Evolutionary conservation across 139 green algal genomes (phyloP).

Genomic region (Micractinium conductrix): DNA sequence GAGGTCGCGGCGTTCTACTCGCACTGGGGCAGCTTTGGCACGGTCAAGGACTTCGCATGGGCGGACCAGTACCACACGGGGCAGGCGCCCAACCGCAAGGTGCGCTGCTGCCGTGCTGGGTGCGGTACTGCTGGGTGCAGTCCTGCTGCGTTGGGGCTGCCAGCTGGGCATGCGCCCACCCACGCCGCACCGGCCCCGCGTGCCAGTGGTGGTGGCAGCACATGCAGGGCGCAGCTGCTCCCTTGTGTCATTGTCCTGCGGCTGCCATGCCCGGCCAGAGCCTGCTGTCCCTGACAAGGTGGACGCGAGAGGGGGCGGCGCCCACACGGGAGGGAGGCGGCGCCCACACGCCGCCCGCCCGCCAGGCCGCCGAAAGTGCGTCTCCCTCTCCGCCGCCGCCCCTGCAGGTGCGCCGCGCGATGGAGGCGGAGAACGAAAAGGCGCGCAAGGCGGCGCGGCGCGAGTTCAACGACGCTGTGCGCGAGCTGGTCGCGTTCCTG

Average conservation of each 20-base stretch:
- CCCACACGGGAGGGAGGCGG: no score
- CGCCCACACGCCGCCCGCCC: no score
- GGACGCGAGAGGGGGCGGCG: no score
- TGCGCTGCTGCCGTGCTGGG: conserved; percentile 33
- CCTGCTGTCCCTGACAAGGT: no score
- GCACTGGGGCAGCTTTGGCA: conserved; percentile 84
- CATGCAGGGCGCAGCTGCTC: no score
- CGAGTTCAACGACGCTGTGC: conserved; percentile 90
- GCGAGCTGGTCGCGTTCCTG: conserved; percentile 89
- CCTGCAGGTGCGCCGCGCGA: conserved; percentile 83
- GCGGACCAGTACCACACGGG: conserved; percentile 86
- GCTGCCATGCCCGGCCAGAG: no score
- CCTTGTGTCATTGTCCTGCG: no score
- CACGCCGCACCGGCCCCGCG: no score
- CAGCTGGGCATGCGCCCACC: no score
- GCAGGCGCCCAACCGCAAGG: conserved; percentile 80
- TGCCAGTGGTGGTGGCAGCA: no score
- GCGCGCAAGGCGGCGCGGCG: conserved; percentile 87
- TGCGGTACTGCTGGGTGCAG: not conserved
- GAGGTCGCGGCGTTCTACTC: conserved; percentile 88
- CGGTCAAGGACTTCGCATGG: conserved; percentile 88
- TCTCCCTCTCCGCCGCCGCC: no score
- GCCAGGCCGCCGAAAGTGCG: no score
- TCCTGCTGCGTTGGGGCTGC: not conserved
- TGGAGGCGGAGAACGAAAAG: conserved; percentile 97